Evolutionary conservation across 139 green algal species (phyloP).

Genomic region (Micractinium conductrix): DNA sequence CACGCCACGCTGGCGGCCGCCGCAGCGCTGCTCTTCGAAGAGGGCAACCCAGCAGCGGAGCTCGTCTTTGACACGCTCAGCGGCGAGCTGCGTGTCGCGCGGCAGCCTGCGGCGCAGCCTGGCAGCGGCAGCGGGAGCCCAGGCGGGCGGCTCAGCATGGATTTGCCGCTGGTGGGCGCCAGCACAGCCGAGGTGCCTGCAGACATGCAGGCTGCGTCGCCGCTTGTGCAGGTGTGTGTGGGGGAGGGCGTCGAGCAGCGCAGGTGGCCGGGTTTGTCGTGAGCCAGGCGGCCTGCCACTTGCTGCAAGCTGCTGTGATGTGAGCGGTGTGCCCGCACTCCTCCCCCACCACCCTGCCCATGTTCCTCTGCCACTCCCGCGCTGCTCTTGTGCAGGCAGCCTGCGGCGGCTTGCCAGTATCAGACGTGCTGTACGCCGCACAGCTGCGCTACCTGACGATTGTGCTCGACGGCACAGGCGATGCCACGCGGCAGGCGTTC

Average conservation of each 20-base stretch:
- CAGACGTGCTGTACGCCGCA: conserved; percentile 22
- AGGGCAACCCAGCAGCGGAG: background rate
- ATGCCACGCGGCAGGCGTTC: conserved; percentile 33
- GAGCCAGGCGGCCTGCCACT: too few relatives aligned
- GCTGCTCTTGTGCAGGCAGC: conserved; percentile 5
- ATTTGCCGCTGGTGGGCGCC: conserved; percentile 29
- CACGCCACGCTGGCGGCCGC: conserved; percentile 72
- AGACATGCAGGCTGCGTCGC: background rate
- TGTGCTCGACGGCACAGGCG: conserved; percentile 13
- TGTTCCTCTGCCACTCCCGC: too few relatives aligned
- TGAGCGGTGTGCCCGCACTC: background rate
- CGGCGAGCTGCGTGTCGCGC: conserved; percentile 37
- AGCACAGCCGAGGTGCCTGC: conserved; percentile 3
- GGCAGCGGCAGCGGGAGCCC: background rate
- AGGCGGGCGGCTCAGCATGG: conserved; percentile 32
- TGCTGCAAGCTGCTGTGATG: background rate
- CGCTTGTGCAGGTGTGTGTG: conserved; percentile 26
- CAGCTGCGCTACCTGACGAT: conserved; percentile 41
- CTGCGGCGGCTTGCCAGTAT: background rate
- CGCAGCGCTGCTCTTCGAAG: conserved; percentile 24
- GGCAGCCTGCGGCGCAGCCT: background rate
- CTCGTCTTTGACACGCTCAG: conserved; percentile 46
- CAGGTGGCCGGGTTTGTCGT: too few relatives aligned
- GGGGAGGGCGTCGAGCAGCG: too few relatives aligned
- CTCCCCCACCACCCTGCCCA: background rate